A percentile compares a stretch with the other conserved stretches of the same genome.
Evolutionary conservation across 805 yeast genomes (phyloP).

Genomic region (Metschnikowia lochheadii): DNA sequence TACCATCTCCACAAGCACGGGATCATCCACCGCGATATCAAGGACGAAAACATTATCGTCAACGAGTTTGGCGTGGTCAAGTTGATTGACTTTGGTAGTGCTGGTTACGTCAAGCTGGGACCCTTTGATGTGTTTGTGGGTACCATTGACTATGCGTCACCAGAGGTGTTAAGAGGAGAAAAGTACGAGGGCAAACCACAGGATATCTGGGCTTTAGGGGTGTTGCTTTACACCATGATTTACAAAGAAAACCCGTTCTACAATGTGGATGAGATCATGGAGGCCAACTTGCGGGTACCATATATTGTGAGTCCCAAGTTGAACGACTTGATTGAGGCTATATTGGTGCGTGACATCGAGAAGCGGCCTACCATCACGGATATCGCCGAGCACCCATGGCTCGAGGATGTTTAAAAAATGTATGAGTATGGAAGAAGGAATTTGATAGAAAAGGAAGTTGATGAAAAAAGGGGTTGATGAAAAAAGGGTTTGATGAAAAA

Average conservation of each 20-base stretch:
- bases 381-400: constrained; percentile 70
- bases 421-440: too few relatives aligned
- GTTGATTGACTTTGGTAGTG: constrained; percentile 92
- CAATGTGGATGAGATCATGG: constrained; percentile 92
- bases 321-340: constrained; percentile 54
- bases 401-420: constrained; percentile 7
- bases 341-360: constrained; percentile 63
- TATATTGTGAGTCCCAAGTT: constrained; percentile 59
- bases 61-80: constrained; percentile 78
- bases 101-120: constrained; percentile 85
- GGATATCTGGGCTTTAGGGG: constrained; percentile 96
- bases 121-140: constrained; percentile 98
- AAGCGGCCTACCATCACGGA: constrained; percentile 72
- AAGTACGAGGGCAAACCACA: constrained; percentile 92
- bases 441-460: too few relatives aligned
- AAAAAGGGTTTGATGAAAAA: too few relatives aligned
- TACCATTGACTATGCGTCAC: constrained; percentile 95
- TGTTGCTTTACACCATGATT: constrained; percentile 79
- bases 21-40: constrained; percentile 89
- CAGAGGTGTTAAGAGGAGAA: constrained; percentile 86
- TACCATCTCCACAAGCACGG: constrained; percentile 81
- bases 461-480: too few relatives aligned
- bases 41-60: constrained; percentile 90
- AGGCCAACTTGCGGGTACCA: constrained; percentile 77
- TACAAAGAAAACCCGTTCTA: constrained; percentile 95